Base-by-base conservation (phyloP, 2,329 filamentous ascomycete genomes). In the Amauroascus verrucosus region DNA sequence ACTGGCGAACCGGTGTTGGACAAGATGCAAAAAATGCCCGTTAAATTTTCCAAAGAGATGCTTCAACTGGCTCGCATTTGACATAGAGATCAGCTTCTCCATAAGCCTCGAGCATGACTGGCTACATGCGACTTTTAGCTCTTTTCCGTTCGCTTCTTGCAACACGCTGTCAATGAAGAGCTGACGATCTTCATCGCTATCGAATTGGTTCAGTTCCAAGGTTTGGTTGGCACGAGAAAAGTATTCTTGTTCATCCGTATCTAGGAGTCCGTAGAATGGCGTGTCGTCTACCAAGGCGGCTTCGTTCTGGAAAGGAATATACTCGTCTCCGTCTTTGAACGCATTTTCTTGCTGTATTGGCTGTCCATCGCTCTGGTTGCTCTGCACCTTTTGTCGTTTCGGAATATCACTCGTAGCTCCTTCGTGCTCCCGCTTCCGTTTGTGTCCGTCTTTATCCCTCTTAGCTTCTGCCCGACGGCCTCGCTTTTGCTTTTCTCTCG, bases 1-100 rank as follows among this genome's bases (percentile, higher is more conserved):
- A 56, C 90, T 95, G 4, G 93, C 93, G 64, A 98, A 98, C 16
- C 93, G 85, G 71, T 98, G 93, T 67, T 94, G 90, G 49, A 96
- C 83, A 26, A 98, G 79, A 62, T 90, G 85, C 55, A 91, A 75
- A 70, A 97, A 95, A 70, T 97, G 87, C 32, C 85, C 84, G 18
- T 77, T 83, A 67, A 97, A 96, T 43, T 86, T 88, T 59, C 81
- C 80, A 67, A 97, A 97, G 18, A 98, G 72, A 46, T 78, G 78
- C 75, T 95, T 95, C 69, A 95, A 84, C 71, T 97, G 93, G 16
- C 75, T 73, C 30, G 84, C 77, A 32, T 81, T 85, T 26, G 88
- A 91, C 58, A 95, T 74, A 51, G 90, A 77, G 51, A 98, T 94
- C 65, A 98, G 72, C 30, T 89, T 80, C 73, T 98, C 93, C 83